Percentiles rank a stretch among this genome's conserved stretches.
Conservation (phyloP, 2,329 filamentous ascomycete genomes). For the Xylariales sp. region DNA sequence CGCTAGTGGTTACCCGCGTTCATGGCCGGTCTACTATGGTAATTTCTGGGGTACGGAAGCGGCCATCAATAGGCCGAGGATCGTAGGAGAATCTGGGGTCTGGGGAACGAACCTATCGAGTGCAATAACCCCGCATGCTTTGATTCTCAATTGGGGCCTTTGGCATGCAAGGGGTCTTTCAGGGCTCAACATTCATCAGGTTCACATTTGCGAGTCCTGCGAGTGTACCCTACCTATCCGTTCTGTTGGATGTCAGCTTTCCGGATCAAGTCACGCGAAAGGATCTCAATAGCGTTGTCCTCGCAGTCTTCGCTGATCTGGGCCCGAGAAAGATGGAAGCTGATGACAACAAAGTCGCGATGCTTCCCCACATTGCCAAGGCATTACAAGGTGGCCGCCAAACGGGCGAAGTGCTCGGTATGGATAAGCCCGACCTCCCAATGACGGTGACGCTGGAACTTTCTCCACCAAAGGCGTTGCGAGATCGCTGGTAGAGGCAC, state of each 20-base stretch:
- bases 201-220: too few relatives aligned
- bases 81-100: conserved; percentile 13
- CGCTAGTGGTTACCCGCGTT: too few relatives aligned
- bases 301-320: too few relatives aligned
- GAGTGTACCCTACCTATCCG: too few relatives aligned
- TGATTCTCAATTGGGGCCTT: too few relatives aligned
- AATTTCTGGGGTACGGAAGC: not conserved
- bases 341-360: not conserved
- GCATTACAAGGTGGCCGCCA: not conserved
- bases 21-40: not conserved
- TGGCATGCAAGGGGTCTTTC: too few relatives aligned
- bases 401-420: conserved; percentile 3
- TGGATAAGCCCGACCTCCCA: conserved; percentile 4
- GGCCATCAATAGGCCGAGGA: conserved; percentile 11
- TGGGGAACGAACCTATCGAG: conserved; percentile 1
- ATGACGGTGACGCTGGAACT: not conserved
- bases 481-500: not conserved
- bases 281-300: too few relatives aligned
- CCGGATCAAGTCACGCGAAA: too few relatives aligned
- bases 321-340: too few relatives aligned
- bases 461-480: conserved; percentile 11
- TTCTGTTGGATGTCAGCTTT: too few relatives aligned
- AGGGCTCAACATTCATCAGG: too few relatives aligned
- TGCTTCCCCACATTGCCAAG: conserved; percentile 4
- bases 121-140: conserved; percentile 3